A percentile compares a stretch with the other conserved stretches of the same genome.
These are phyloP conservation scores for Fistulinella cinereoalba DNA, from an alignment of 1,284 basidiomycete species.

Conservation along the genomic window DNA sequence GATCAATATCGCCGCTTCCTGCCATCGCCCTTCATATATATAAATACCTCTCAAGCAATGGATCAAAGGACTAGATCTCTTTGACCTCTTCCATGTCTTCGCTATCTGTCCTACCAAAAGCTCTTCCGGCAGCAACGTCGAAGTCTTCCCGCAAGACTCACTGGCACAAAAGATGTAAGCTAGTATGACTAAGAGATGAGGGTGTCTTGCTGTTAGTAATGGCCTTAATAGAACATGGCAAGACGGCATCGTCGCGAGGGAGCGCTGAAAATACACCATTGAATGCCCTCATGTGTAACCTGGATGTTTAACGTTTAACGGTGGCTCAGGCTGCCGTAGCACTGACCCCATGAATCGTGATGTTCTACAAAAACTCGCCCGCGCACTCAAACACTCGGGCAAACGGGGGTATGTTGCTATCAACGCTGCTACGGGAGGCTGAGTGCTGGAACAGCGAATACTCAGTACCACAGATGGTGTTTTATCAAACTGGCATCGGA, in stretches of 20 bases:
- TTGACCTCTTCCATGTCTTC: constrained; percentile 13
- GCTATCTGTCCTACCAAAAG: not conserved
- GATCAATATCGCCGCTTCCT: no score
- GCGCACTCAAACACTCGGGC: constrained; percentile 54
- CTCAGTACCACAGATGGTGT: constrained; percentile 61
- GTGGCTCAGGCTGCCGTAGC: no score
- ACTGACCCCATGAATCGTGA: not conserved
- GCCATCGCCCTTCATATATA: no score
- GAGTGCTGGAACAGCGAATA: constrained; percentile 32
- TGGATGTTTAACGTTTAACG: no score
- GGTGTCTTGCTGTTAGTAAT: no score
- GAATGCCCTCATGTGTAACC: constrained; percentile 52
- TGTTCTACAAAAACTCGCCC: constrained; percentile 40
- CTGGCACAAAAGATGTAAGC: no score
- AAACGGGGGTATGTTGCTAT: constrained; percentile 40
- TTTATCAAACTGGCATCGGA: constrained; percentile 69
- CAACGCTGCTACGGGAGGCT: not conserved
- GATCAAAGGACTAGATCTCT: not conserved
- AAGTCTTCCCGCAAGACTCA: constrained; percentile 26
- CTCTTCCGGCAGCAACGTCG: not conserved
- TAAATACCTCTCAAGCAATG: no score
- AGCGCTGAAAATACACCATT: constrained; percentile 59
- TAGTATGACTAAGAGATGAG: no score
- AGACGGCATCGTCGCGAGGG: constrained; percentile 44
- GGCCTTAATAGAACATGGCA: constrained; percentile 33